Evolutionary conservation across 176 grass and related monocot genomes (phyloP).

Genomic region (Eleusine indica): DNA sequence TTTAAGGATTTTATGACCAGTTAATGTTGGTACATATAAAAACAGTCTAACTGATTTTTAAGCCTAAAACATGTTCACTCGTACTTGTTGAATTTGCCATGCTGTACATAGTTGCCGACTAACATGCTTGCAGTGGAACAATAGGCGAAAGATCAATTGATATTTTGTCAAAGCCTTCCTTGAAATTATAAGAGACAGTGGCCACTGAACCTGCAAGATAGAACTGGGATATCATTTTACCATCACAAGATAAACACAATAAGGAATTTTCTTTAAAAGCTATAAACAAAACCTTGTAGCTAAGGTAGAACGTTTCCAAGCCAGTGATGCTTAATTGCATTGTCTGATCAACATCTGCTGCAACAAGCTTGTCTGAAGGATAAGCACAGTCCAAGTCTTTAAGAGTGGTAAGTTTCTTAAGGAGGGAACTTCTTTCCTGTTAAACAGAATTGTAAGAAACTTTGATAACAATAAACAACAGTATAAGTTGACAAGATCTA

Average conservation of each 20-base stretch:
- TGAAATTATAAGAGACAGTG: slow-evolving; percentile 94
- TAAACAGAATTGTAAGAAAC: slow-evolving; percentile 37
- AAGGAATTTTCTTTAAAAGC: slow-evolving; percentile 17
- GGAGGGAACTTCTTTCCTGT: slow-evolving; percentile 88
- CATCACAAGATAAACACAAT: slow-evolving; percentile 14
- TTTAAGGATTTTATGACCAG: slow-evolving; percentile 44
- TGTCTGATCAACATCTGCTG: slow-evolving; percentile 52
- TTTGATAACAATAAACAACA: slow-evolving; percentile 26
- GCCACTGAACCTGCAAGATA: slow-evolving; percentile 90
- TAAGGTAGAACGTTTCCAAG: slow-evolving; percentile 85
- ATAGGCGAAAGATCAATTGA: slow-evolving; percentile 88
- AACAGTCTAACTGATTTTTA: slow-evolving; percentile 20
- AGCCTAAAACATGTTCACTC: slow-evolving; percentile 14
- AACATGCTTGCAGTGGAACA: slow-evolving; percentile 99
- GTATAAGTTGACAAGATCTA: slow-evolving; percentile 3
- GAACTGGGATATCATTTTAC: slow-evolving; percentile 15
- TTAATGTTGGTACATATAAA: slow-evolving; percentile 9
- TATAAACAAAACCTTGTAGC: slow-evolving; percentile 75
- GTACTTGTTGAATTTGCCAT: slow-evolving; percentile 97
- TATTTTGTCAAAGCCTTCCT: slow-evolving; percentile 96
- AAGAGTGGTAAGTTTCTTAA: slow-evolving; percentile 77
- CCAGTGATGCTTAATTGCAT: slow-evolving; percentile 76
- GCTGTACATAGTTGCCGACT: slow-evolving; percentile 81
- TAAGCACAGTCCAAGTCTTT: slow-evolving; percentile 76
- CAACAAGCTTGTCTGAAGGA: slow-evolving; percentile 53